Evolutionary conservation across 805 yeast species (phyloP).

Genomic region (Cyberlindnera euphorbiiphila): DNA sequence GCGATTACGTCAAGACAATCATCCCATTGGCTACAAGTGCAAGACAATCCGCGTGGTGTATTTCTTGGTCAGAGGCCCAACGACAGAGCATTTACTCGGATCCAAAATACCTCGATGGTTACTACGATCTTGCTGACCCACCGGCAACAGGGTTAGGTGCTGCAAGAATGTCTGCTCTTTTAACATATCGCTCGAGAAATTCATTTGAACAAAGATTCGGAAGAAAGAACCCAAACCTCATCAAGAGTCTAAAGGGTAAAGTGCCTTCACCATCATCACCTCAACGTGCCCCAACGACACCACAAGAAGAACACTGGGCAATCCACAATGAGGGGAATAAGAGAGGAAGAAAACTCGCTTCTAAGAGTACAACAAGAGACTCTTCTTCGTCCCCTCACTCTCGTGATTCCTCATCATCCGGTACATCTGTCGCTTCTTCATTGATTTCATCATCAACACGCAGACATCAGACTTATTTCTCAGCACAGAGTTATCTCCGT

Average conservation of each 20-base stretch:
- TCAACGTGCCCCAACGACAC: slow-evolving; percentile 41
- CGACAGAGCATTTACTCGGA: slow-evolving; percentile 94
- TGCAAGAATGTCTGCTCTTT: slow-evolving; percentile 94
- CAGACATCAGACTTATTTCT: slow-evolving; percentile 58
- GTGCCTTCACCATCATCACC: not conserved
- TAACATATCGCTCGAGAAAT: slow-evolving; percentile 89
- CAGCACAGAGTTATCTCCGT: slow-evolving; percentile 92
- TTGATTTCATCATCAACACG: slow-evolving; percentile 20
- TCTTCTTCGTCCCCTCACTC: slow-evolving; percentile 32
- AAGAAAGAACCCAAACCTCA: slow-evolving; percentile 59
- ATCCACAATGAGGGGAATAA: slow-evolving; percentile 83
- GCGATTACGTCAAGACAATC: slow-evolving; percentile 63
- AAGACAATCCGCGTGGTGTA: slow-evolving; percentile 96
- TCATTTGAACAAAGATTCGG: slow-evolving; percentile 91
- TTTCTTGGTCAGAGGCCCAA: slow-evolving; percentile 98
- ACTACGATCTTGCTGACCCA: slow-evolving; percentile 70
- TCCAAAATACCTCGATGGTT: slow-evolving; percentile 90
- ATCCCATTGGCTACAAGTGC: slow-evolving; percentile 93
- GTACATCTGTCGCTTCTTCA: no score
- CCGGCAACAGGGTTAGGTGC: slow-evolving; percentile 89
- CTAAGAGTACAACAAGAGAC: slow-evolving; percentile 4
- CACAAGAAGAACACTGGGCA: slow-evolving; percentile 72
- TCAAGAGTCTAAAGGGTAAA: slow-evolving; percentile 12
- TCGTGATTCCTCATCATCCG: slow-evolving; percentile 28
- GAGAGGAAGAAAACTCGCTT: slow-evolving; percentile 26